Evolutionary conservation across 1,284 basidiomycete species (phyloP), one percentile per base, ranked within the genome.

Genomic region (Apiotrichum siamense): DNA sequence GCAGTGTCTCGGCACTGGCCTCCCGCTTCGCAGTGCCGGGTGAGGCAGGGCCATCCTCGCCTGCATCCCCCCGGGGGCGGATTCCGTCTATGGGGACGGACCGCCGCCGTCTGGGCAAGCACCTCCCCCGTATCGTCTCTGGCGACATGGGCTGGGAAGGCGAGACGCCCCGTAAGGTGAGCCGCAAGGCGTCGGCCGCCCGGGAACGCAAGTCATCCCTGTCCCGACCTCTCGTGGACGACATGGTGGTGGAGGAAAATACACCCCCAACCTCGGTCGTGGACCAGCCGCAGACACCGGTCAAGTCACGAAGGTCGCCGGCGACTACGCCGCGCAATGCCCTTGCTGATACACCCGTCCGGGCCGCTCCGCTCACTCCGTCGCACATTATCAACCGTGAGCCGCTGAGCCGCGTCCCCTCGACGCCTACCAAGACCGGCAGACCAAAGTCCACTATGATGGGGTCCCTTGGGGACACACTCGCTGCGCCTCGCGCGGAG

Each of bases 81-180:
- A 42, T 52, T 20, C 52, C 55, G 1, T 57, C 55, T 9, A 32
- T 54, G 36, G 39, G 52, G 27, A 47, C 60, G 9, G 73, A 75
- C 50, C 49, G 63, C 11, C 59, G 73, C n/a, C 59, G 64, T 5
- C 63, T 76, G 5, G 74, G 74, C 21, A 60, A 69, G 40, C 74
- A 76, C 60, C 46, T 76, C 46, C 74, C 74, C 20, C 61, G 74
- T 17, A 73, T 76, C 17, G 74, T 71, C 7, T 73, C 70, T 6
- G 73, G 70, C 10, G 72, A 69, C n/a, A 64, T 61, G 31, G 68
- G 67, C 1, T 70, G 68, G 63, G 65, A 67, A 5, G 70, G 62
- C 7, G 67, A 69, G 10, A 52, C 20, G 2, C 17, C 38, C 27
- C 50, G 50, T 23, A 39, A 44, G 10, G 27, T 41, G 23, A 52